Conservation (phyloP, 768 basidiomycete genomes). For the Rhizopogon sp. region DNA sequence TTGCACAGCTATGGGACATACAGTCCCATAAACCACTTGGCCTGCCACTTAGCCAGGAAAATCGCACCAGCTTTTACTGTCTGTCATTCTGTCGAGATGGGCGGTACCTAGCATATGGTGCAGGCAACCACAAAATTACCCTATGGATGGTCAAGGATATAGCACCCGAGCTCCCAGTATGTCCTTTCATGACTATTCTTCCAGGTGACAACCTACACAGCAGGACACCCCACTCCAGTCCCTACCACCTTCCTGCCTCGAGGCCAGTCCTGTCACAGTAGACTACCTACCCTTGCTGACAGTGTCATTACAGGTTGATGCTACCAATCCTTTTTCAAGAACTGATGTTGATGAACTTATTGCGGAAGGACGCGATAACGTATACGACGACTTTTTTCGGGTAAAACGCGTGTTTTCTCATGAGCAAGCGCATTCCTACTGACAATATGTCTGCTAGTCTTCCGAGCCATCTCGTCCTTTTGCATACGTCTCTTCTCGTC, state of each 20-base stretch:
- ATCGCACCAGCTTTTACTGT: not conserved
- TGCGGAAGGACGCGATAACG: not conserved
- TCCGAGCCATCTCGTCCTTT: not conserved
- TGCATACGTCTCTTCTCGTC: not conserved
- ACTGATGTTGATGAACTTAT: not conserved
- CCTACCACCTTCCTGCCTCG: not conserved
- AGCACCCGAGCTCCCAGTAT: not conserved
- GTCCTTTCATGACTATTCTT: not conserved
- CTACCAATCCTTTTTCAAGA: not conserved
- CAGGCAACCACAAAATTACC: not conserved
- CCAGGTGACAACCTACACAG: not conserved
- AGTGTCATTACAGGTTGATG: not conserved
- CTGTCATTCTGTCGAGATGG: not conserved
- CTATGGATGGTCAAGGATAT: not conserved
- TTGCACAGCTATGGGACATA: not conserved
- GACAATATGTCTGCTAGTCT: not conserved
- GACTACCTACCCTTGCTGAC: not conserved
- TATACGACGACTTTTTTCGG: not conserved
- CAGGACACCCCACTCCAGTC: not conserved
- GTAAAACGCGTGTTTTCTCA: not conserved
- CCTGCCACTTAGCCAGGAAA: not conserved
- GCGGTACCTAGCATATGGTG: not conserved
- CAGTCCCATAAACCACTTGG: not conserved
- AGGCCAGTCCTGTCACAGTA: not conserved
- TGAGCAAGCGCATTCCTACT: not conserved